Base-by-base conservation (phyloP, 352 stramenopile species). In the Globisporangium barbulae region DNA sequence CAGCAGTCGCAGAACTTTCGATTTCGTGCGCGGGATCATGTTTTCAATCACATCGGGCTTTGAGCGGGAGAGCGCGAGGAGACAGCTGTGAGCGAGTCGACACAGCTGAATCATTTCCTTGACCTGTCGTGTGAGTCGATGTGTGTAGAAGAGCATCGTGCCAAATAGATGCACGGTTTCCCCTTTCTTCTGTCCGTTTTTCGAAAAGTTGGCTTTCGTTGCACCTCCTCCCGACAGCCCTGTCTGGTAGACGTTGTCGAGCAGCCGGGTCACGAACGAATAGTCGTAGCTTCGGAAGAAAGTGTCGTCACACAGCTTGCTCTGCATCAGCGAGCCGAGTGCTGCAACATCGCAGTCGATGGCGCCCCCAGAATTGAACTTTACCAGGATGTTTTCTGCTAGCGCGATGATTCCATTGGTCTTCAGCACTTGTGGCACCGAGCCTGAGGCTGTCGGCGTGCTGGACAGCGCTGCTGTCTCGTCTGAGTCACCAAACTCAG, bases 91-190 rank as follows among this genome's bases (percentile, higher is more conserved):
- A 1, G 63, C 63, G n/a, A 68, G 63, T 35, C 54, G 57, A 25
- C 63, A 68, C 25, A 68, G 47, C 50, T 68, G 63, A 5, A 60
- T 53, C 47, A 68, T 22, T n/a, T 64, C 63, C 30, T 60, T 68
- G 2, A 64, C 55, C 0, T 41, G 54, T 7, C 49, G 45, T 0
- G 55, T 10, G 6, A 68, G 47, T 1, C 5, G 19, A 1, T 53
- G 31, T 0, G 17, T 35, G 30, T 68, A 68, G 42, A 59, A 57
- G 4, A 68, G 41, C 47, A 31, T 25, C 1, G 55, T 39, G 15
- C 63, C 63, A 21, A 68, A 68, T 5, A 19, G 10, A 3, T 3
- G 28, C 25, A 25, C 33, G n/a, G 5, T 8, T 19, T 53, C 2
- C 10, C 8, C 10, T 5, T 47, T 21, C 5, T 9, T 17, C 42